Evolutionary conservation across 495 filamentous ascomycete genomes (phyloP).

Genomic region (Physcia stellaris): DNA sequence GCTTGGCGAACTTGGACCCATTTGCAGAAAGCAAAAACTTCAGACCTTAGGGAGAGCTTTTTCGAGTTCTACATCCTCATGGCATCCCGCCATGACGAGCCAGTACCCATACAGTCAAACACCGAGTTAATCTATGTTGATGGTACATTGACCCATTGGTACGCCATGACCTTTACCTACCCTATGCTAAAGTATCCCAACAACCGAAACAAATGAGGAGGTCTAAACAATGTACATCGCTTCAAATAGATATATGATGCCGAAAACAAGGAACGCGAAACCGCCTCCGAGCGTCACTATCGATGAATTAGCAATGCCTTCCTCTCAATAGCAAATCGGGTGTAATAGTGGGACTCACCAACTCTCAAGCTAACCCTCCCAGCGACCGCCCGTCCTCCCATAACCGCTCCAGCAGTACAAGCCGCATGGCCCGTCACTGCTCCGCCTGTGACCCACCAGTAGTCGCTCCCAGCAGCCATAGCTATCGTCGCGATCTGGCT

Average conservation of each 20-base stretch:
- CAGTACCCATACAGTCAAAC: too few species aligned
- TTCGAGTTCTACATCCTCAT: too few species aligned
- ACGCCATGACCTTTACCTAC: too few species aligned
- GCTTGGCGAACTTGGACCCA: too few species aligned
- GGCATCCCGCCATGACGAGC: too few species aligned
- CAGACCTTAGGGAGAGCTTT: too few species aligned
- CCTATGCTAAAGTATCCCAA: too few species aligned
- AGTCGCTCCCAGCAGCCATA: constrained; percentile 96
- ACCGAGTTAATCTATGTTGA: too few species aligned
- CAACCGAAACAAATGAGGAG: too few species aligned
- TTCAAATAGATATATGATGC: constrained; percentile 79
- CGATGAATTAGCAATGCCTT: constrained; percentile 14
- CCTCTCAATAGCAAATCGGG: background rate
- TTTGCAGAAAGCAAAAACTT: too few species aligned
- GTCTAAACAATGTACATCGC: constrained; percentile 41
- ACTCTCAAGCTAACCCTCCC: constrained; percentile 90
- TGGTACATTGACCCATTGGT: too few species aligned
- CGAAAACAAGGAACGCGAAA: constrained; percentile 80
- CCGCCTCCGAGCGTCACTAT: constrained; percentile 90
- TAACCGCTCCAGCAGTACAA: constrained; percentile 85
- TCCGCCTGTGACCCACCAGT: constrained; percentile 95
- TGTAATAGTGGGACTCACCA: constrained; percentile 49
- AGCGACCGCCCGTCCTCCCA: constrained; percentile 85
- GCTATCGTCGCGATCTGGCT: constrained; percentile 98
- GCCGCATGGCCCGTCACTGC: constrained; percentile 75